Base-by-base conservation (phyloP, 148 eudicot species). In the Mesembryanthemum crystallinum region DNA sequence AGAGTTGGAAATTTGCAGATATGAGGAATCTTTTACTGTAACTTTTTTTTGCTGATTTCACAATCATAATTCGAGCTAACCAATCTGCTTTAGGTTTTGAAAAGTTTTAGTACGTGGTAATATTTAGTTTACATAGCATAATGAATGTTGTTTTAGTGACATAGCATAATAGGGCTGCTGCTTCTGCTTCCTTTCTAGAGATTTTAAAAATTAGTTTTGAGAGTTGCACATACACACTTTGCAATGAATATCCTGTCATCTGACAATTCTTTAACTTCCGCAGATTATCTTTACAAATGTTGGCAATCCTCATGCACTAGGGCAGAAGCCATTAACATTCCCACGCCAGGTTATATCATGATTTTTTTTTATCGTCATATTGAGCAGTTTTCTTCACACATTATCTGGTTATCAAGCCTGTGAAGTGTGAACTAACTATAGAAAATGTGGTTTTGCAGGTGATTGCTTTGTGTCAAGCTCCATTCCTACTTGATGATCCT, bases 201-300 rank as follows among this genome's bases (percentile, higher is more conserved):
- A 63, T 15, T n/a, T 14, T 52, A 51, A n/a, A 52, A 23, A 14
- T n/a, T n/a, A 30, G 54, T 64, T 9, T 54, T 18, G 15, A 14
- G 5, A 28, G 45, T 58, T 59, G 32, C 42, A 20, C 43, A 7
- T 18, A 59, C 8, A 27, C 5, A 27, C 20, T 9, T 5, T 51
- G 73, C 25, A 17, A 27, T 69, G 43, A 29, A 7, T 29, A 25
- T 45, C 72, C 29, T 79, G 57, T 71, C 45, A 7, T 74, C 43
- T 78, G 59, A 73, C 64, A 25, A 25, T 65, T 61, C 67, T 43
- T 79, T 30, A 64, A 62, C 20, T 59, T 35, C 9, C 81, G 84
- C 91, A 94, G 98, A 94, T 94, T 74, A 90, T 94, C 79, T 95
- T 95, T 85, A 95, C 98, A 64, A 95, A 95, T 83, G 98, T 92